A percentile compares a stretch with the other conserved stretches of the same genome.
Evolutionary conservation across 202 grass and related monocot genomes (phyloP).

Genomic region (Hordeum pubiflorum): DNA sequence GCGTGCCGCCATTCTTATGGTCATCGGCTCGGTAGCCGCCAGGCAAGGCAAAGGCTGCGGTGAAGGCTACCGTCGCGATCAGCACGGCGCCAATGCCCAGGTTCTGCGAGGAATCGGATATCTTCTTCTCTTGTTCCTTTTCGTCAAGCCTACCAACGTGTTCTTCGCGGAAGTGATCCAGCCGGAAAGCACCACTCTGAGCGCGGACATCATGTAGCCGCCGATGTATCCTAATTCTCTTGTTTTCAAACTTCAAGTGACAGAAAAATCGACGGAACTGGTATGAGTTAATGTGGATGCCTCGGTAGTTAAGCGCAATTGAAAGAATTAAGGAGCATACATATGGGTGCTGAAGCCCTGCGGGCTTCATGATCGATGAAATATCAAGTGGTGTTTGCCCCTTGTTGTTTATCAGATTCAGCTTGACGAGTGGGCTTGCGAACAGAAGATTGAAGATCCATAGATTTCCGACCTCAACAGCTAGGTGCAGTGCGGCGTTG

Average conservation of each 20-base stretch:
- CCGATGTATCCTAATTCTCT: too few species aligned
- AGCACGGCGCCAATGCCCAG: neutral
- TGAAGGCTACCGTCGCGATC: slow-evolving; percentile 6
- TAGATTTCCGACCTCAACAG: neutral
- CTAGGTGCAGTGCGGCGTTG: slow-evolving; percentile 30
- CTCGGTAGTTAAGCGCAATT: too few species aligned
- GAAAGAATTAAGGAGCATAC: too few species aligned
- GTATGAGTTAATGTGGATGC: too few species aligned
- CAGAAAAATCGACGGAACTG: too few species aligned
- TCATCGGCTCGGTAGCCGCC: slow-evolving; percentile 12
- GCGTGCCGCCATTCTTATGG: neutral
- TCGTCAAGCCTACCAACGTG: neutral
- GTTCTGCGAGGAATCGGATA: neutral
- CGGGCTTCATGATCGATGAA: too few species aligned
- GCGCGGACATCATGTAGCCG: too few species aligned
- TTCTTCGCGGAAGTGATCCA: neutral
- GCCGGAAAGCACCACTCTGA: too few species aligned
- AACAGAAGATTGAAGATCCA: neutral
- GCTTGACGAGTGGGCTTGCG: neutral
- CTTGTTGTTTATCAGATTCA: neutral
- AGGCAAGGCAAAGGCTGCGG: slow-evolving; percentile 23
- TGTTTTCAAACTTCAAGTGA: too few species aligned
- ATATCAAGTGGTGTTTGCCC: neutral
- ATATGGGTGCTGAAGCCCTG: too few species aligned
- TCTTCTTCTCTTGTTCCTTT: neutral